Evolutionary conservation across 2,329 filamentous ascomycete species (phyloP), one percentile per base, ranked within the genome.

Genomic region (Sporothrix luriei): DNA sequence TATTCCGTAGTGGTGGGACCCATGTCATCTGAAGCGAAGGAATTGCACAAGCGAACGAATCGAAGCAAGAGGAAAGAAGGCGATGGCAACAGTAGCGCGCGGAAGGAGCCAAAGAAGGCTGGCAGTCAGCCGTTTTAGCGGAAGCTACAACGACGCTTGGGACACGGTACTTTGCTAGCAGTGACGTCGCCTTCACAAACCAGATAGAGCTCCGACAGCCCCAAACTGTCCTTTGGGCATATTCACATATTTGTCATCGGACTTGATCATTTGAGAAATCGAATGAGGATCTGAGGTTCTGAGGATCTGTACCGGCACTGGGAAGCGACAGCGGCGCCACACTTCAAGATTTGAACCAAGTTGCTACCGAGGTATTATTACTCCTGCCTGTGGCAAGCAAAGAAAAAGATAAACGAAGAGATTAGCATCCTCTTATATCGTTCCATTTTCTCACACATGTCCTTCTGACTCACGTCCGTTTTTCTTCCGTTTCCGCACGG

Each of bases 101-200:
- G 55, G 55, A 61, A 24, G 55, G 33, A 43, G 33, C 55, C 33
- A 61, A 61, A 40, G n/a, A 59, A 40, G 29, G 55, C 29, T 59
- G 55, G 55, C 33, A 11, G 33, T 11, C 33, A 29, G 61, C 61
- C 61, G 43, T 65, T 64, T 43, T 61, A n/a, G 21, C 33, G 33
- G 55, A 61, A 40, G 33, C 55, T 61, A 38, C 29, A 26, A 61
- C 33, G 43, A 48, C 29, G 7, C 29, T 57, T 59, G 33, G 29
- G 51, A 54, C n/a, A 19, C 16, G 26, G 21, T 16, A n/a, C 4
- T 43, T 61, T 43, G 14, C n/a, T n/a, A 43, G n/a, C n/a, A 11
- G 55, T 61, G 33, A 61, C 55, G 55, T 61, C 55, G 55, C 2
- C 33, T 14, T 7, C 6, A 19, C 55, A 61, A 6, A 33, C 7